Percentiles rank a stretch among this genome's conserved stretches.
Evolutionary conservation across 78 protist genomes (phyloP).

Genomic region (Capsaspora owczarzaki): DNA sequence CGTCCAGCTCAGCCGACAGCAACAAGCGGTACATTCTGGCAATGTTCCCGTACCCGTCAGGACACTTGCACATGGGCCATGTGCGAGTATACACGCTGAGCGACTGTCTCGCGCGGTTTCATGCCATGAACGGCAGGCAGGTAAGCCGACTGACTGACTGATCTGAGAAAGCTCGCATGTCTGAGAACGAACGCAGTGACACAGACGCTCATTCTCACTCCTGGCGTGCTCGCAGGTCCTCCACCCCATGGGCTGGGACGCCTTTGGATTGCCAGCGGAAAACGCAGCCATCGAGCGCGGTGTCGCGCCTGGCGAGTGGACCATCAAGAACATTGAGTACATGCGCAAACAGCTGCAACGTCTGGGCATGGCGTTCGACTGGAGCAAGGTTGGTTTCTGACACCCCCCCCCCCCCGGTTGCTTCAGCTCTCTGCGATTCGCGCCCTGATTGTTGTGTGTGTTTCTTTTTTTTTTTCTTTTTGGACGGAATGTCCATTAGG

Average conservation of each 20-base stretch:
- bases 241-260: slow-evolving; percentile 89
- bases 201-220: not conserved
- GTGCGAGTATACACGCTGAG: slow-evolving; percentile 72
- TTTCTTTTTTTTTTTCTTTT: not conserved
- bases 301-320: slow-evolving; percentile 65
- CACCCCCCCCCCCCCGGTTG: not conserved
- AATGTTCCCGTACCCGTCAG: slow-evolving; percentile 81
- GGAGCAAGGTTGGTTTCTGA: slow-evolving; percentile 24
- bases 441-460: not conserved
- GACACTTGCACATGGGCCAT: slow-evolving; percentile 81
- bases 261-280: slow-evolving; percentile 88
- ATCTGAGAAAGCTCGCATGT: not conserved
- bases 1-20: not conserved
- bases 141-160: not conserved
- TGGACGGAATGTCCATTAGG: not conserved
- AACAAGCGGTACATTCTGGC: slow-evolving; percentile 41
- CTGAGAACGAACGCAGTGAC: not conserved
- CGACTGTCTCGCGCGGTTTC: slow-evolving; percentile 60
- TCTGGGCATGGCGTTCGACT: slow-evolving; percentile 54
- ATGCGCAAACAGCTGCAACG: slow-evolving; percentile 58
- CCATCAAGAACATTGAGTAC: slow-evolving; percentile 52
- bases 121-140: slow-evolving; percentile 53
- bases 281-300: slow-evolving; percentile 77
- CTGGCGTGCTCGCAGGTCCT: slow-evolving; percentile 26
- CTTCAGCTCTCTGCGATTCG: not conserved